Percentiles rank a stretch among this genome's conserved stretches.
phyloP scores from a whole-genome alignment of 2,329 filamentous ascomycete species.

The Cryphonectria naterciae region DNA sequence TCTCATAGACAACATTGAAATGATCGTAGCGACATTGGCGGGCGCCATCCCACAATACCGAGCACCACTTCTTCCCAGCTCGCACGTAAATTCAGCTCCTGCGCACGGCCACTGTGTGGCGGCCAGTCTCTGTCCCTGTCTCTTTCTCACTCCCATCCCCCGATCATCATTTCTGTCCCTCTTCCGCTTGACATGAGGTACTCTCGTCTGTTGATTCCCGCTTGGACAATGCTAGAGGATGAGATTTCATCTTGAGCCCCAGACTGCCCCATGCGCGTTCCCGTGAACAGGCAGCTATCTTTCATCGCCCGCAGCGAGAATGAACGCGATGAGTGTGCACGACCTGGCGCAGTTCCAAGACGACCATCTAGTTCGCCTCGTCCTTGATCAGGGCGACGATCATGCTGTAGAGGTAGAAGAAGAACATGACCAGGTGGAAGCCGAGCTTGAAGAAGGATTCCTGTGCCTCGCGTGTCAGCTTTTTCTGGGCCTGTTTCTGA shows the following conservation, averaged over 20 bases:
- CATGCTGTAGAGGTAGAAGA: constrained; percentile 99
- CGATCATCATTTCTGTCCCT: not conserved
- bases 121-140: not conserved
- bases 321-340: not conserved
- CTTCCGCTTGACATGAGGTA: not conserved
- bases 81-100: not conserved
- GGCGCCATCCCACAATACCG: constrained; percentile 5
- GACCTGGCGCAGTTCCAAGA: not conserved
- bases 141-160: not conserved
- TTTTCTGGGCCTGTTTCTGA: constrained; percentile 7
- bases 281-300: not conserved
- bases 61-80: not conserved
- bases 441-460: constrained; percentile 99
- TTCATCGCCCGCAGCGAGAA: not conserved
- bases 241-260: not conserved
- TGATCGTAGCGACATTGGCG: constrained; percentile 20
- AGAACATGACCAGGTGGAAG: constrained; percentile 99
- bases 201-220: not conserved
- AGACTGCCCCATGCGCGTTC: not conserved
- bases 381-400: constrained; percentile 96
- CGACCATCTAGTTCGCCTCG: constrained; percentile 72
- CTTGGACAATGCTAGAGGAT: not conserved
- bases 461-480: constrained; percentile 48
- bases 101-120: not conserved
- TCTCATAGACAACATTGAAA: constrained; percentile 14